These are phyloP conservation scores for Dendrocalamus latiflorus DNA, from an alignment of 202 grass and related monocot genomes.

Conservation along the genomic window DNA sequence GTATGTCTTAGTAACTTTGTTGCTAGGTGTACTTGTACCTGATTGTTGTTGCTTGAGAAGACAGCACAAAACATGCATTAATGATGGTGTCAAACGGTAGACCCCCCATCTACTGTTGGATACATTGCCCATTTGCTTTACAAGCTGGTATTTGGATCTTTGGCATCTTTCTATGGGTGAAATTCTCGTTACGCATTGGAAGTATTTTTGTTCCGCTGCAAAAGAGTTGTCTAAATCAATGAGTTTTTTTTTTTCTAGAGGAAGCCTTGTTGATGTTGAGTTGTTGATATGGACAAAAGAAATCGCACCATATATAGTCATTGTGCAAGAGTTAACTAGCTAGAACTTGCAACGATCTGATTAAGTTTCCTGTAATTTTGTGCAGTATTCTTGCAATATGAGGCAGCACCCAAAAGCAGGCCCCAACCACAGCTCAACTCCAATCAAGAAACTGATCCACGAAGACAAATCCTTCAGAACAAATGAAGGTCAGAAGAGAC, in stretches of 20 bases:
- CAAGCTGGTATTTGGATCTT: neutral
- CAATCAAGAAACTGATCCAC: conserved; percentile 60
- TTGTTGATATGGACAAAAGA: neutral
- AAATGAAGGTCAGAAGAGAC: conserved; percentile 51
- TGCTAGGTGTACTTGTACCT: conserved; percentile 29
- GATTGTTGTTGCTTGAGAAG: conserved; percentile 14
- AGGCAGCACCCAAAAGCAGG: conserved; percentile 54
- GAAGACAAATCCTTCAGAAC: conserved; percentile 47
- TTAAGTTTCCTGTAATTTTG: conserved; percentile 12
- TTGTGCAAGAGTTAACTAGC: neutral
- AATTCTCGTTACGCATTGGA: neutral
- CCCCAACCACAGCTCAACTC: neutral
- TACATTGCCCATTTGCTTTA: conserved; percentile 2
- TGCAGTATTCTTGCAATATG: conserved; percentile 57
- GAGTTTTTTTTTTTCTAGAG: too few relatives aligned
- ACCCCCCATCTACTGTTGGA: conserved; percentile 2
- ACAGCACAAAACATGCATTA: neutral
- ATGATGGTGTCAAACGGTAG: conserved; percentile 23
- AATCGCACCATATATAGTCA: too few relatives aligned
- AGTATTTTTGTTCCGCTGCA: neutral
- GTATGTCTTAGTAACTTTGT: neutral
- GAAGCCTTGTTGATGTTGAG: neutral
- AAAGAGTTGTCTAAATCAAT: neutral
- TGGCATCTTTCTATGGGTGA: neutral
- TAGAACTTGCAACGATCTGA: conserved; percentile 4